Percentiles rank a stretch among this genome's conserved stretches.
Conservation (phyloP, 2,329 filamentous ascomycete species). For the Aureobasidium leucospermi region DNA sequence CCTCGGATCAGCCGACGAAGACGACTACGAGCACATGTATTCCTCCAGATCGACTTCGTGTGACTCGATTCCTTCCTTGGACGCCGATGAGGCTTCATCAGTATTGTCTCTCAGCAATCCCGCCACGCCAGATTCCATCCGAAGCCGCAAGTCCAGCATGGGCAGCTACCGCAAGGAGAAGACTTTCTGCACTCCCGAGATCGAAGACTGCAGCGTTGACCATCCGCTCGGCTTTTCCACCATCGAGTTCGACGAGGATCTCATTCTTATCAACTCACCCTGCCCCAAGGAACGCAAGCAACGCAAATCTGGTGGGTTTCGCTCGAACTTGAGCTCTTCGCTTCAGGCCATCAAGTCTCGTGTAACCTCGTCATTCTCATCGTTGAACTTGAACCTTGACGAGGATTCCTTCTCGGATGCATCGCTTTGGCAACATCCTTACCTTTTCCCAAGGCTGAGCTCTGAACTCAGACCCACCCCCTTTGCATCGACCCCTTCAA, state of each 20-base stretch:
- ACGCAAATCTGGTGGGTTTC: conserved; percentile 38
- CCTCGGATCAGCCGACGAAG: conserved; percentile 47
- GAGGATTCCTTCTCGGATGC: conserved; percentile 45
- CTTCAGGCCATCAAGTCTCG: conserved; percentile 54
- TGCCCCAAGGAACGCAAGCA: conserved; percentile 30
- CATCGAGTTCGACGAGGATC: conserved; percentile 21
- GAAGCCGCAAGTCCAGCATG: conserved; percentile 26
- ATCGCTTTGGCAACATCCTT: conserved; percentile 52
- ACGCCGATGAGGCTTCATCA: conserved; percentile 38
- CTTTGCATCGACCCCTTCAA: conserved; percentile 46
- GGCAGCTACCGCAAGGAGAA: conserved; percentile 37
- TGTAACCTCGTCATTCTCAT: conserved; percentile 51
- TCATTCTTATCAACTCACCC: conserved; percentile 28
- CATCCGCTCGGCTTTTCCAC: conserved; percentile 47
- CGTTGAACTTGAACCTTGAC: conserved; percentile 36
- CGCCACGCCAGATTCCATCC: conserved; percentile 33
- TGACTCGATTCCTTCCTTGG: conserved; percentile 51
- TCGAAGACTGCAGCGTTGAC: conserved; percentile 48
- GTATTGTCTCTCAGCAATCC: conserved; percentile 37
- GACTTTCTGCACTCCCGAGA: conserved; percentile 41
- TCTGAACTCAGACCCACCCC: conserved; percentile 54
- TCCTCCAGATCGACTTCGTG: conserved; percentile 47
- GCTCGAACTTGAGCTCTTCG: conserved; percentile 57
- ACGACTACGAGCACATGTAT: conserved; percentile 36
- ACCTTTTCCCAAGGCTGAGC: conserved; percentile 50